Evolutionary conservation across 2,329 filamentous ascomycete species (phyloP).

Genomic region (Aspergillus oerlinghausenensis): DNA sequence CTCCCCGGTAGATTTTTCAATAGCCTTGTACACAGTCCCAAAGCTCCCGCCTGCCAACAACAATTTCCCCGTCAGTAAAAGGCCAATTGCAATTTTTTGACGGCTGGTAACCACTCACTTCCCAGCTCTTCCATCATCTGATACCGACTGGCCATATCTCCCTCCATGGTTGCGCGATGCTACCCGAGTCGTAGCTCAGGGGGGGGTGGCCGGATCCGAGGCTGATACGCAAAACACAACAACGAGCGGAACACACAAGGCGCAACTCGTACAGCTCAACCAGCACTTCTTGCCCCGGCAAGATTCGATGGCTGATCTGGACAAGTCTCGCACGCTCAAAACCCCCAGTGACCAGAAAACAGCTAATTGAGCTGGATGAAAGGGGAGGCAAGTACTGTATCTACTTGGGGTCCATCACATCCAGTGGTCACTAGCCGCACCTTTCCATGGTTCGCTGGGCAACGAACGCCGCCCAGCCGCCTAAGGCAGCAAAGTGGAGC

Average conservation of each 20-base stretch:
- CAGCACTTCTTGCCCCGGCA: conserved; percentile 11
- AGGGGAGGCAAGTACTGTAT: conserved; percentile 1
- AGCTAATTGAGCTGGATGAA: background rate
- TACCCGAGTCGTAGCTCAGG: conserved; percentile 4
- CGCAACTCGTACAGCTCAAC: conserved; percentile 11
- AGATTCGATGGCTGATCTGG: conserved; percentile 12
- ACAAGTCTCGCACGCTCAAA: conserved; percentile 3
- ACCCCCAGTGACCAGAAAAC: background rate
- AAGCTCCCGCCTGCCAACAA: conserved; percentile 74
- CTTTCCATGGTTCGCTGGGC: conserved; percentile 21
- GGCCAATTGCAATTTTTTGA: conserved; percentile 2
- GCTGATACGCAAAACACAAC: conserved; percentile 8
- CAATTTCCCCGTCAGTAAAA: conserved; percentile 14
- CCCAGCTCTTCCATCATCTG: conserved; percentile 95
- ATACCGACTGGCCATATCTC: conserved; percentile 73
- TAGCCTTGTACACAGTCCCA: conserved; percentile 93
- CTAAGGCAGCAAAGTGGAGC: conserved; percentile 3
- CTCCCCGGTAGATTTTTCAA: conserved; percentile 84
- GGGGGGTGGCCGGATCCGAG: conserved; percentile 4
- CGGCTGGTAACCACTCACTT: conserved; percentile 56
- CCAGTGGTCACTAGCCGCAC: conserved; percentile 14
- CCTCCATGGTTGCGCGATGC: conserved; percentile 33
- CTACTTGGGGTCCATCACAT: conserved; percentile 10
- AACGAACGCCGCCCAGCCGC: conserved; percentile 15
- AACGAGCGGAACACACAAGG: conserved; percentile 8